Evolutionary conservation across 345 rosid genomes (phyloP), one percentile per base, ranked within the genome.

Genomic region (Raphanus raphanistrum): DNA sequence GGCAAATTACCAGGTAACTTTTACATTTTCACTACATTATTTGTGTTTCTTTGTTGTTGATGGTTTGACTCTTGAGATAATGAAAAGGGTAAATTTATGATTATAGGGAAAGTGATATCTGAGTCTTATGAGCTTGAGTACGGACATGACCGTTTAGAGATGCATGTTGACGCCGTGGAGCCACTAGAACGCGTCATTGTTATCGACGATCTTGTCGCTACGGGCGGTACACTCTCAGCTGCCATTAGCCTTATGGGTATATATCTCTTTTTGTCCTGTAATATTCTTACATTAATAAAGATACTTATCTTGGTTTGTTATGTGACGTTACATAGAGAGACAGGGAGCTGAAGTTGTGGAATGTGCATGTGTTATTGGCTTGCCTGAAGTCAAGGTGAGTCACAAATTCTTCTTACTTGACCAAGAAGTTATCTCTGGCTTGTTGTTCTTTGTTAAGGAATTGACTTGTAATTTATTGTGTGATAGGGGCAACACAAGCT

Each of bases 161-260:
- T 93, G 92, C 96, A 93, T 45, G 84, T 88, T 4, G 97, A 85
- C 17, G 96, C 97, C 13, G 92, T 93, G 25, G 63, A 87, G 76
- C 71, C 89, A 0, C 84, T 87, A 25, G 96, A 93, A 78, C 92
- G 88, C 2, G 92, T 85, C 10, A 73, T 91, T 33, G 82, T 93
- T 43, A 86, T 93, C 4, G 96, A 93, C 68, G 97, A 93, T 85
- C 80, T 93, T 57, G 92, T 93, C 3, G 98, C 98, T 60, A 93
- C 98, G 0, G 97, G 98, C 0, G 97, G 98, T 38, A 91, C 97
- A 9, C 82, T 93, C 25, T 88, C 89, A 0, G 98, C 98, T 21
- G 98, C 92, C 27, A 87, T 93, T 75, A 85, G 82, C 63, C 91
- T 93, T 21, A 35, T 90, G 72, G 98, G 98, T 93, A 81, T 6